phyloP scores from a whole-genome alignment of 345 rosid species.

The Linum tenue region DNA sequence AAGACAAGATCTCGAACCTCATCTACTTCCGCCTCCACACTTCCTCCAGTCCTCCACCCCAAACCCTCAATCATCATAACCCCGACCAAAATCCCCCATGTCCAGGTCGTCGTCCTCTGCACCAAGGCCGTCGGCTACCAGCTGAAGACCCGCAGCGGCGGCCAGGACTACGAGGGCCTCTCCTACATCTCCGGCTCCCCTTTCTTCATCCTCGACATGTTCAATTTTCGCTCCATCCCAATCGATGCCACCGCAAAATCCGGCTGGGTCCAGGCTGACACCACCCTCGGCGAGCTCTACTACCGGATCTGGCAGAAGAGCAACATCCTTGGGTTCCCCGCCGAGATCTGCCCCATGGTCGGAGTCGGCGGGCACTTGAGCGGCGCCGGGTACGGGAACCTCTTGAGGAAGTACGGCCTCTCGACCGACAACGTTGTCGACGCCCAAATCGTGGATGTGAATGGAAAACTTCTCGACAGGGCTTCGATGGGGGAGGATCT shows the following conservation, averaged over 20 bases:
- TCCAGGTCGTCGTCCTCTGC: no score
- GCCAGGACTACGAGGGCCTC: slow-evolving; percentile 33
- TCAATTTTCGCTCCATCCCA: slow-evolving; percentile 36
- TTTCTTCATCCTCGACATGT: slow-evolving; percentile 9
- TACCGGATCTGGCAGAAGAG: slow-evolving; percentile 42
- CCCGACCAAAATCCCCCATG: no score
- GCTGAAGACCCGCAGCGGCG: no score
- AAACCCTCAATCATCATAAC: no score
- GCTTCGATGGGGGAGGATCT: no score
- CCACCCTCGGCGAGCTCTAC: slow-evolving; percentile 59
- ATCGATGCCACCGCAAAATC: slow-evolving; percentile 33
- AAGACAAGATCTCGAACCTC: no score
- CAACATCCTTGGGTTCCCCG: slow-evolving; percentile 45
- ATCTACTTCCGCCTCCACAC: no score
- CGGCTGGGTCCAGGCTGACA: slow-evolving; percentile 73
- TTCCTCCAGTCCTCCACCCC: no score
- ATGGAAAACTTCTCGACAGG: no score
- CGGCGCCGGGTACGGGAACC: no score
- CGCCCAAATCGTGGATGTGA: slow-evolving; percentile 32
- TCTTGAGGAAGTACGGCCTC: slow-evolving; percentile 28
- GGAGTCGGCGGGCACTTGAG: no score
- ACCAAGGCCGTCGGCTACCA: no score
- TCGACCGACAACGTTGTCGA: slow-evolving; percentile 47
- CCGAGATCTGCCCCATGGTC: slow-evolving; percentile 19
- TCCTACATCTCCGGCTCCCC: slow-evolving; percentile 32